Evolutionary conservation across 257 asterid genomes (phyloP).

Genomic region (Ophiorrhiza pumila): DNA sequence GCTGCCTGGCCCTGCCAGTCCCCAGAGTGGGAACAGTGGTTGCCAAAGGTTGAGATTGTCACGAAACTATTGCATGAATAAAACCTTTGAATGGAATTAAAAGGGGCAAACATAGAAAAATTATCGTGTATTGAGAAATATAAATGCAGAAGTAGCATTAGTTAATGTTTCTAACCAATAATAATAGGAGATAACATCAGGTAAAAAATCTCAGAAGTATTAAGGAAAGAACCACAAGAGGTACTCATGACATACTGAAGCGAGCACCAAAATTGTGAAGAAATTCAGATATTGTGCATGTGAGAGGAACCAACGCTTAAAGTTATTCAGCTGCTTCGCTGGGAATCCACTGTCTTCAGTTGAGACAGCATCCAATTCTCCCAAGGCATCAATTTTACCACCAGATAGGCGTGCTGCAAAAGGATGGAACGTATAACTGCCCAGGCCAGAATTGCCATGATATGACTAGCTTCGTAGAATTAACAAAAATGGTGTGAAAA

Average conservation of each 20-base stretch:
- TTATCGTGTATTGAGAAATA: neutral
- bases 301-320: constrained; percentile 65
- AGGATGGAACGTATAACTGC: constrained; percentile 3
- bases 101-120: neutral
- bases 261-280: constrained; percentile 67
- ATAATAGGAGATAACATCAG: neutral
- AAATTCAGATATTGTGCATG: constrained; percentile 75
- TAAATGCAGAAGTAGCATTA: neutral
- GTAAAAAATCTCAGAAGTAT: neutral
- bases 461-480: neutral
- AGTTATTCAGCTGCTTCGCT: constrained; percentile 37
- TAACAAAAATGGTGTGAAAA: neutral
- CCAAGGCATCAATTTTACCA: constrained; percentile 50
- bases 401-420: constrained; percentile 69
- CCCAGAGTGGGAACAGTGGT: neutral
- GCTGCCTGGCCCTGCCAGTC: neutral
- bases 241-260: constrained; percentile 58
- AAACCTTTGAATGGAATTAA: neutral
- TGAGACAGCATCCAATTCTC: constrained; percentile 46
- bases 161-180: neutral
- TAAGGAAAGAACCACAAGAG: neutral
- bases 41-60: neutral
- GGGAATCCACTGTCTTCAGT: constrained; percentile 43
- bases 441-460: too few species aligned
- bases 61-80: neutral